Percentiles rank a stretch among this genome's conserved stretches.
These are phyloP conservation scores for Trichoderma orchidacearum DNA, from an alignment of 495 filamentous ascomycete genomes.

Conservation along the genomic window DNA sequence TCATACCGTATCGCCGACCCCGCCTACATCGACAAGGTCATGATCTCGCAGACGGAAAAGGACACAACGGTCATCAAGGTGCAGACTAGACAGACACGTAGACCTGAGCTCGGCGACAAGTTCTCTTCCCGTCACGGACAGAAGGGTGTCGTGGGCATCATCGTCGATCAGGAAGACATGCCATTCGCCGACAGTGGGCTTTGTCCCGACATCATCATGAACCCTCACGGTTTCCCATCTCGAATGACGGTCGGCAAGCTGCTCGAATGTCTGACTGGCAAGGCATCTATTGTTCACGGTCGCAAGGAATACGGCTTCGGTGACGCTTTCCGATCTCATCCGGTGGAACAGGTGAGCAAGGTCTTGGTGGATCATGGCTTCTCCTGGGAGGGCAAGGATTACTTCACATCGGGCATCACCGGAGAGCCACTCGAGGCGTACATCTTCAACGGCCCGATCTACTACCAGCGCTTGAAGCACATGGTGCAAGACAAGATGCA, in stretches of 20 bases:
- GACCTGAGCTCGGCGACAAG: constrained; percentile 93
- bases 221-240: constrained; percentile 97
- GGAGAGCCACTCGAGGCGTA: constrained; percentile 88
- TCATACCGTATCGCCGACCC: constrained; percentile 75
- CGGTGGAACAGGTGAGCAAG: constrained; percentile 78
- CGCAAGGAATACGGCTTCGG: constrained; percentile 66
- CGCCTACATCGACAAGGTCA: constrained; percentile 84
- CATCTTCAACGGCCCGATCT: constrained; percentile 97
- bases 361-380: constrained; percentile 79
- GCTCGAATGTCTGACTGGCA: constrained; percentile 87
- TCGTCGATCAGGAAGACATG: constrained; percentile 91
- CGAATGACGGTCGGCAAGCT: constrained; percentile 99
- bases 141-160: constrained; percentile 94
- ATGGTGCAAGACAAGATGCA: constrained; percentile 99
- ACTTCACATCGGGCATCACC: constrained; percentile 87
- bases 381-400: constrained; percentile 92
- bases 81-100: constrained; percentile 79
- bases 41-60: constrained; percentile 73
- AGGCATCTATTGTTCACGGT: constrained; percentile 76
- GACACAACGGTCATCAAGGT: constrained; percentile 78
- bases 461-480: constrained; percentile 99
- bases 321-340: constrained; percentile 88
- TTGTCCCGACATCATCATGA: constrained; percentile 98
- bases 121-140: constrained; percentile 99
- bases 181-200: constrained; percentile 88